Evolutionary conservation across 2,329 filamentous ascomycete genomes (phyloP), one percentile per base, ranked within the genome.

Genomic region (Apiospora marii): DNA sequence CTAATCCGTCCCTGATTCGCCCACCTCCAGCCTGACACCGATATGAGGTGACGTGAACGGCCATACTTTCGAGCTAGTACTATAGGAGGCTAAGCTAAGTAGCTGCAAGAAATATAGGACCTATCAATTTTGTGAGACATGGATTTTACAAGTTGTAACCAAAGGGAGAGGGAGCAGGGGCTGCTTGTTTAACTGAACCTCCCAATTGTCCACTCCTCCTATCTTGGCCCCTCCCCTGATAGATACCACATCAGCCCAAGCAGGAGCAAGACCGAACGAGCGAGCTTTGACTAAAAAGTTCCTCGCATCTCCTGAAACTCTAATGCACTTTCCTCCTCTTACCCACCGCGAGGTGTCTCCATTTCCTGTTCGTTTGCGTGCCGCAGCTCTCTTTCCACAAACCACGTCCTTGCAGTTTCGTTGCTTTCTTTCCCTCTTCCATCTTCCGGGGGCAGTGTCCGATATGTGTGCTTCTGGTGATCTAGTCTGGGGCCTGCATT

Each of bases 121-220:
- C 53, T 37, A 61, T n/a, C 41, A 22, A 41, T 41, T 4, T 41
- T 41, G 58, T 64, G 58, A 64, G 58, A 64, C 58, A 34, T 41
- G 58, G 58, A 4, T 12, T 37, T 12, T 37, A 41, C 58, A 64
- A n/a, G 19, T 24, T n/a, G 34, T 41, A 41, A 41, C 34, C 58
- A 41, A 64, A n/a, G 8, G 10, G 30, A 30, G 53, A 30, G 48
- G 22, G 48, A n/a, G 48, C 48, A 51, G 49, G 49, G 49, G 22
- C 58, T 61, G 58, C 34, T 64, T 37, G 58, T 64, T 64, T n/a
- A 64, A 64, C 58, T 64, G 58, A 64, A 64, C 58, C 58, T 64
- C 34, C 12, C 30, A 24, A 14, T 41, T 22, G 12, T 64, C 34
- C 34, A 64, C 58, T 34, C 30, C 58, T 34, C 12, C 22, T 22